These are phyloP conservation scores for Fusarium stilboides DNA, from an alignment of 2,329 filamentous ascomycete genomes.

Conservation along the genomic window DNA sequence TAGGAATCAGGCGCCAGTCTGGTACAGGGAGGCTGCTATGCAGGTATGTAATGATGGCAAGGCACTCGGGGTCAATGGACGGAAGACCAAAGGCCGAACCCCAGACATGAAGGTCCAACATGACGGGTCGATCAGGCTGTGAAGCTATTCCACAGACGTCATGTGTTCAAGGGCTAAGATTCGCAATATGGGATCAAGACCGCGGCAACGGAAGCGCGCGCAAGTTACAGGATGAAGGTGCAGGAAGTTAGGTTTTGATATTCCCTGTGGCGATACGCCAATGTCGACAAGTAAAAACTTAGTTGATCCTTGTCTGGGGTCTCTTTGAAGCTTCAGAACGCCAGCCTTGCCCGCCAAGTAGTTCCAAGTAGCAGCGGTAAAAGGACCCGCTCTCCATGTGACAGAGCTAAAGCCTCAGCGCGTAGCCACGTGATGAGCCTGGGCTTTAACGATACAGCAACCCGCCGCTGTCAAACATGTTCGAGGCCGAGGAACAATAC, in stretches of 20 bases:
- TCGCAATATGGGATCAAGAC: constrained; percentile 3
- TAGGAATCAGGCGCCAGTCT: constrained; percentile 79
- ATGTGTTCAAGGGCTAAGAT: constrained; percentile 16
- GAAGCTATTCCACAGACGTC: constrained; percentile 34
- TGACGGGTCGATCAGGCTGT: constrained; percentile 37
- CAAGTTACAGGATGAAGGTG: constrained; percentile 12
- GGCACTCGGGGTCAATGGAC: constrained; percentile 92
- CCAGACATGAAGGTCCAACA: constrained; percentile 85
- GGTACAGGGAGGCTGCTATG: constrained; percentile 72
- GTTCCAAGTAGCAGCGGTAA: constrained; percentile 5
- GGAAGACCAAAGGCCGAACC: constrained; percentile 89
- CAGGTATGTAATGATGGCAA: constrained; percentile 86
- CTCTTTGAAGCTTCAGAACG: constrained; percentile 31
- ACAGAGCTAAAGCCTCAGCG: constrained; percentile 44
- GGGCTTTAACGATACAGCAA: constrained; percentile 10
- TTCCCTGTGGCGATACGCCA: constrained; percentile 29
- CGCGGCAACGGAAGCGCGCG: constrained; percentile 25
- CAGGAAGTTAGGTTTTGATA: constrained; percentile 13
- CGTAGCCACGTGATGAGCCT: constrained; percentile 46
- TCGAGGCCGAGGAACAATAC: constrained; percentile 11
- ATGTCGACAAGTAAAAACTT: constrained; percentile 14
- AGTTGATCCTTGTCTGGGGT: constrained; percentile 16
- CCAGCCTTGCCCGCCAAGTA: constrained; percentile 37
- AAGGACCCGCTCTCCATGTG: constrained; percentile 12
- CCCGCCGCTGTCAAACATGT: neutral